phyloP scores from a whole-genome alignment of 2,329 filamentous ascomycete genomes.

The Phialophora macrospora region DNA sequence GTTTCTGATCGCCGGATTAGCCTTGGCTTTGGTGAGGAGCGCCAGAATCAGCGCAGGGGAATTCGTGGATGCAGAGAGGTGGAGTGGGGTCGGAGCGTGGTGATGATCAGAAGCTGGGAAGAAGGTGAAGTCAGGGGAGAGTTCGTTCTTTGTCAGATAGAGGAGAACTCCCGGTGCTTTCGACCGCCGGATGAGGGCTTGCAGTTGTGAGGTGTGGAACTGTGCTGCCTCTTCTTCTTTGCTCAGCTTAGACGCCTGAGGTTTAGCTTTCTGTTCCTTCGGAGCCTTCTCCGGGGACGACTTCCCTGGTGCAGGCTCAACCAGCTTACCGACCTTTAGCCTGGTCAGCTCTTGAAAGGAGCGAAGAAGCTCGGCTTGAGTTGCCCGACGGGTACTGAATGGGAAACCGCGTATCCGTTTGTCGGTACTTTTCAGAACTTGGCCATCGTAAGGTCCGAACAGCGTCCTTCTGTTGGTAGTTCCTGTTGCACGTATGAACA shows the following conservation, averaged over 20 bases:
- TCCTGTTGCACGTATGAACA: slow-evolving; percentile 90
- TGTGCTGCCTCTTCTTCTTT: slow-evolving; percentile 83
- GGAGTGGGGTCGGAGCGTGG: slow-evolving; percentile 81
- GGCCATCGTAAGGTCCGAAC: slow-evolving; percentile 88
- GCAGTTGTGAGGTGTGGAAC: slow-evolving; percentile 86
- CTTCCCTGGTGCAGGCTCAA: slow-evolving; percentile 46
- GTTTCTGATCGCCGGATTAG: slow-evolving; percentile 74
- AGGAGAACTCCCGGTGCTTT: slow-evolving; percentile 85
- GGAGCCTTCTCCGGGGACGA: slow-evolving; percentile 19
- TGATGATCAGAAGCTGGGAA: slow-evolving; percentile 68
- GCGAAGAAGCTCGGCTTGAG: slow-evolving; percentile 91
- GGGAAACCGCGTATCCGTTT: slow-evolving; percentile 83
- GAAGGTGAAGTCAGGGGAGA: slow-evolving; percentile 76
- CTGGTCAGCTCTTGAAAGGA: slow-evolving; percentile 92
- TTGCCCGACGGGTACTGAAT: slow-evolving; percentile 88
- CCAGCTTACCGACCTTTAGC: slow-evolving; percentile 78
- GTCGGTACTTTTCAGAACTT: slow-evolving; percentile 80
- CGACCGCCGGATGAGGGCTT: slow-evolving; percentile 83
- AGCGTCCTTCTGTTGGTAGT: slow-evolving; percentile 83
- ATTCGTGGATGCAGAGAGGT: slow-evolving; percentile 83
- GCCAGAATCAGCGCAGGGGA: slow-evolving; percentile 76
- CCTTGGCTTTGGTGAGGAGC: slow-evolving; percentile 73
- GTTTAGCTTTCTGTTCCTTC: slow-evolving; percentile 43
- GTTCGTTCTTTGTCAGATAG: slow-evolving; percentile 77
- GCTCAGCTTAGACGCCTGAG: slow-evolving; percentile 65